Conservation (phyloP, 805 yeast species). For the Jamesozyma gamospora region DNA sequence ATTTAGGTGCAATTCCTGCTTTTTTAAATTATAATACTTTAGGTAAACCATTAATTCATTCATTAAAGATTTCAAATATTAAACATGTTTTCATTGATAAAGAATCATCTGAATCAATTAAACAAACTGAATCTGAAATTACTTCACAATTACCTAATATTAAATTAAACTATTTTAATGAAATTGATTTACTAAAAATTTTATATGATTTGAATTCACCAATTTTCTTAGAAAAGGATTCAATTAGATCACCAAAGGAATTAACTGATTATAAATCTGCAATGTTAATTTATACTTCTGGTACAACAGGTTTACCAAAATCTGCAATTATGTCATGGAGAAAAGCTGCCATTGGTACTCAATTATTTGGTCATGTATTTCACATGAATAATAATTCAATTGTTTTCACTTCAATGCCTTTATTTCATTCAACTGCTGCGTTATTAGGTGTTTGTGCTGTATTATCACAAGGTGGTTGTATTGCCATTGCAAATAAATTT, state of each 20-base stretch:
- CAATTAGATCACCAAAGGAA: constrained; percentile 43
- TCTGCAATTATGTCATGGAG: constrained; percentile 92
- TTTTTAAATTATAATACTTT: constrained; percentile 72
- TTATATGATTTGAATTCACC: constrained; percentile 36
- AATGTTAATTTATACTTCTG: constrained; percentile 77
- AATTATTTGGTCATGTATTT: constrained; percentile 60
- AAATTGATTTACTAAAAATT: constrained; percentile 34
- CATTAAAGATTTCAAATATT: constrained; percentile 59
- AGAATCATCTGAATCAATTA: constrained; percentile 46
- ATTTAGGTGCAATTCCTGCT: constrained; percentile 82
- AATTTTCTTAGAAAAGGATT: constrained; percentile 44
- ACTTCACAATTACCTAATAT: constrained; percentile 31
- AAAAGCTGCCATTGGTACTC: constrained; percentile 63
- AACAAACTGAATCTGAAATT: too few species aligned
- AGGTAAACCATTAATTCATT: constrained; percentile 69
- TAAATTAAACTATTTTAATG: constrained; percentile 42
- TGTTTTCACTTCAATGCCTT: constrained; percentile 87
- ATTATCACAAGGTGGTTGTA: constrained; percentile 57
- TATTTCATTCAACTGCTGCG: constrained; percentile 91
- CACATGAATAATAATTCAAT: constrained; percentile 44
- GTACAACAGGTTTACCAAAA: constrained; percentile 91
- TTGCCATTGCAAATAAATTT: constrained; percentile 71
- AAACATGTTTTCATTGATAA: constrained; percentile 65
- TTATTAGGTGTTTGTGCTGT: constrained; percentile 73
- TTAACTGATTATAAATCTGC: constrained; percentile 55